Evolutionary conservation across 2,329 filamentous ascomycete genomes (phyloP), one percentile per base, ranked within the genome.

Genomic region (Diaporthe vexans): DNA sequence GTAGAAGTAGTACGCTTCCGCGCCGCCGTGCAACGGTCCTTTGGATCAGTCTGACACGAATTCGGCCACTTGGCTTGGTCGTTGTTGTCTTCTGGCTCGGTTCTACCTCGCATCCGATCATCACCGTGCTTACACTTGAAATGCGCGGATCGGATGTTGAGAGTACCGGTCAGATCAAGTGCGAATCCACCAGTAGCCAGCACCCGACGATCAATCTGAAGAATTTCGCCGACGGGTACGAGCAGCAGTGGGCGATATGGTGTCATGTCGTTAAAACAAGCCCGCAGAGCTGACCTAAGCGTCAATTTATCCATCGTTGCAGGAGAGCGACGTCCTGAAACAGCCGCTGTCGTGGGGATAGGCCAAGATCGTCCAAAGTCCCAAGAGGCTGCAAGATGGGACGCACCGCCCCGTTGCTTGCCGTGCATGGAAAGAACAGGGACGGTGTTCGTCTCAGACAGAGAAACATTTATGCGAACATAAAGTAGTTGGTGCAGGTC

Each of bases 371-470:
- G 33, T 58, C 43, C 65, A 35, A 51, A 29, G 61, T 56, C 51
- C 63, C 48, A 17, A 70, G 35, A 63, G 10, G 19, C 40, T 52
- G 63, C 59, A 37, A 56, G 37, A 46, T 54, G 57, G 63, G 52
- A 52, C 68, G 51, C 43, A 48, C 69, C 56, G 63, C 59, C 69
- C 51, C 46, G 29, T 43, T 13, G 37, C 51, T 33, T 19, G 69
- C 51, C 57, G 51, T 43, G 43, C 33, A 68, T 63, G 26, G 69
- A 17, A 73, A 54, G 54, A 59, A 8, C 24, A 17, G 26, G 56
- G n/a, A 70, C 65, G 59, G 63, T 73, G 74, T 71, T 75, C 74
- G 74, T 73, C 63, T 71, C 74, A 65, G 51, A 33, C 61, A 63
- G 51, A 57, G 46, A 29, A 56, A 48, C 48, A 52, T 68, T 68